A percentile compares a stretch with the other conserved stretches of the same genome.
These are phyloP conservation scores for Calonectria honghensis DNA, from an alignment of 2,329 filamentous ascomycete species.

Conservation along the genomic window DNA sequence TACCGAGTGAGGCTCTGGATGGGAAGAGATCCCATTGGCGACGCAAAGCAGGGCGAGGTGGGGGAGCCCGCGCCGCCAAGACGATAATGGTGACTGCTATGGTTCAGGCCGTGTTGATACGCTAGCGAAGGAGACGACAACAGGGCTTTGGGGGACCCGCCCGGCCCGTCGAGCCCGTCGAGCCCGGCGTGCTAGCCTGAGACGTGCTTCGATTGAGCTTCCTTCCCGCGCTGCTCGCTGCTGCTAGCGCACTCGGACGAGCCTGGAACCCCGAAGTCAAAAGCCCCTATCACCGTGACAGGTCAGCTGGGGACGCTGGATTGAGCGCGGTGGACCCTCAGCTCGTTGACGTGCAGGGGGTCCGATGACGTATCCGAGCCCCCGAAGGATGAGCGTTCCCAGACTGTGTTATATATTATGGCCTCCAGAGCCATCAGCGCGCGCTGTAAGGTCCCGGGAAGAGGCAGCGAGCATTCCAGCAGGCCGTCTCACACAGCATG, in stretches of 20 bases:
- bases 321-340: slow-evolving; percentile 10
- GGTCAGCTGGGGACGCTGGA: neutral
- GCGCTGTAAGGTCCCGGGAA: neutral
- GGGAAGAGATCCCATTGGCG: neutral
- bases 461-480: neutral
- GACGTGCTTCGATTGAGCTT: slow-evolving; percentile 9
- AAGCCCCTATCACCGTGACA: slow-evolving; percentile 15
- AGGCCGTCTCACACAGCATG: neutral
- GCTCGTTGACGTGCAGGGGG: slow-evolving; percentile 22
- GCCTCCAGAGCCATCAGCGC: neutral
- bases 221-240: slow-evolving; percentile 10
- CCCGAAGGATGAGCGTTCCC: neutral
- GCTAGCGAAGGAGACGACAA: neutral
- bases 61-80: neutral
- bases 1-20: neutral
- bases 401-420: neutral
- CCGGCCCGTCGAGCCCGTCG: slow-evolving; percentile 18
- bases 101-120: slow-evolving; percentile 7
- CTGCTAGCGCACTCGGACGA: neutral
- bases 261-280: slow-evolving; percentile 13
- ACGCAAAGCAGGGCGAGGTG: neutral
- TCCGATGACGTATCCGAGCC: neutral
- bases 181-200: neutral
- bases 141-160: neutral
- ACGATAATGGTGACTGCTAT: neutral